Base-by-base conservation (phyloP, 352 stramenopile species). In the Phytophthora cajani region DNA sequence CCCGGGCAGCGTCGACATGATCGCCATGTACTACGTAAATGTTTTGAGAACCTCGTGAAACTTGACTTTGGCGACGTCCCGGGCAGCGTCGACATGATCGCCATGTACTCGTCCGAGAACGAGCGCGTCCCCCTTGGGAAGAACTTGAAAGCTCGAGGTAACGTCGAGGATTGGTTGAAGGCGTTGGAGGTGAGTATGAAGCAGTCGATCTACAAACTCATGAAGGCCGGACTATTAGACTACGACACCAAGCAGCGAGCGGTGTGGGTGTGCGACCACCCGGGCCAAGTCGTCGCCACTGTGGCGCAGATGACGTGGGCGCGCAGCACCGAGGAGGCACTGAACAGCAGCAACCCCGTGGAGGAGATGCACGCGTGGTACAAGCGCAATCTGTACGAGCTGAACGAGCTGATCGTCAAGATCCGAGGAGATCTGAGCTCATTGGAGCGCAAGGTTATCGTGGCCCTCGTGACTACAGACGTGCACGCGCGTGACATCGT, bases 11-110 rank as follows among this genome's bases (percentile, higher is more conserved):
- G 85, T 98, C 16, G 93, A 99, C 64, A 98, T 99, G 78, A 68
- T 97, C 21, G 94, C 94, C 21, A 99, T 99, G 95, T 76, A 97
- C 25, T 97, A n/a, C 85, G 92, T 1, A 99, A 98, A 64, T 98
- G 92, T 66, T 99, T 98, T 71, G 96, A 99, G 58, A 93, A 94
- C 33, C 78, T 97, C 0, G 85, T 93, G 5, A 81, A 84, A 52
- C 71, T 97, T 0, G 89, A 95, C 54, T 96, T 95, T 67, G 85
- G 87, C 1, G 89, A 96, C 46, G 67, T 91, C 0, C 76, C 81
- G 0, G 89, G 87, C 1, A 95, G 86, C 50, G 85, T 98, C 16
- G 93, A 99, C 64, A 98, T 99, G 78, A 68, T 97, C 21, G 94
- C 94, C 21, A 99, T 99, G 95, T 76, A 97, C 25, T 97, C 88